phyloP scores from a whole-genome alignment of 495 filamentous ascomycete genomes.

The Talaromyces nanjingensis region DNA sequence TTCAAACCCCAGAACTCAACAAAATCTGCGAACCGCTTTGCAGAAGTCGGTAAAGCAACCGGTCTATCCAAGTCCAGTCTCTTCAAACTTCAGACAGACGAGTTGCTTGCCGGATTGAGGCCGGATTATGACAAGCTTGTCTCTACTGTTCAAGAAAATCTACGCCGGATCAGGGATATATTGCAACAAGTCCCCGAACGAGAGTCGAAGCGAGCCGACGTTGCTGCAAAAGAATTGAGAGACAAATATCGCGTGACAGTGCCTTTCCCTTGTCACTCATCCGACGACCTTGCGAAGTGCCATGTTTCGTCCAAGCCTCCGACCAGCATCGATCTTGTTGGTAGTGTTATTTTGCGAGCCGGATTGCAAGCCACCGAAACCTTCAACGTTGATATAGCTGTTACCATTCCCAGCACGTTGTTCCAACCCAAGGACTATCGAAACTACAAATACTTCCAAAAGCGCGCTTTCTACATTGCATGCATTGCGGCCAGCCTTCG shows the following conservation, averaged over 20 bases:
- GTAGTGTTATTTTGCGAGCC: constrained; percentile 76
- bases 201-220: constrained; percentile 48
- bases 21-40: constrained; percentile 14
- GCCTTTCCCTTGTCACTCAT: constrained; percentile 76
- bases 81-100: constrained; percentile 85
- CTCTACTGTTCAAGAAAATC: constrained; percentile 54
- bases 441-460: constrained; percentile 90
- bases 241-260: constrained; percentile 58
- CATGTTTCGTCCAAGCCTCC: constrained; percentile 72
- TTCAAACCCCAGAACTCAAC: background rate
- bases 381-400: constrained; percentile 68
- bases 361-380: constrained; percentile 52
- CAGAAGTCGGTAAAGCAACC: constrained; percentile 35
- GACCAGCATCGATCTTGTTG: constrained; percentile 74
- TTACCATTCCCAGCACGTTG: constrained; percentile 71
- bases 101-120: constrained; percentile 63
- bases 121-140: constrained; percentile 63
- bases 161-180: constrained; percentile 65
- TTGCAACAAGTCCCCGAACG: constrained; percentile 63
- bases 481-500: constrained; percentile 65
- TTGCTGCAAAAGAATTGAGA: constrained; percentile 62
- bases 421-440: constrained; percentile 94
- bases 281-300: constrained; percentile 66
- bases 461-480: constrained; percentile 85
- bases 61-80: constrained; percentile 60